A percentile compares a stretch with the other conserved stretches of the same genome.
Evolutionary conservation across 192 early-diverging fungal species (phyloP).

Genomic region (Backusella liffmaniae): DNA sequence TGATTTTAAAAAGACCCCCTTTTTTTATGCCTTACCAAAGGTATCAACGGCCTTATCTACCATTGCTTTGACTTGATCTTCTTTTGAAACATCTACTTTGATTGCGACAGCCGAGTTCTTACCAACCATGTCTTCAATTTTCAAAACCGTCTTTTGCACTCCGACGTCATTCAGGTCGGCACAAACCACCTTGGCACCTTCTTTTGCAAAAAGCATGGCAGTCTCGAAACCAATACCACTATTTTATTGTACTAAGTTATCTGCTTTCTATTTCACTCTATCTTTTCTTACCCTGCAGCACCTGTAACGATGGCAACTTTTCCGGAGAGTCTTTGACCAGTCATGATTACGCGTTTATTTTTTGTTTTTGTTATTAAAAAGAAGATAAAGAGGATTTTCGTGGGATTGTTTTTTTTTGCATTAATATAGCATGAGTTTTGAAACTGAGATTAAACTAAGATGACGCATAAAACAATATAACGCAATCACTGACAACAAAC

Average conservation of each 20-base stretch:
- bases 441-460: not conserved
- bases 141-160: slow-evolving; percentile 50
- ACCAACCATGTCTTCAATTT: slow-evolving; percentile 49
- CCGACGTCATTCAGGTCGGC: slow-evolving; percentile 74
- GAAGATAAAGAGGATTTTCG: not conserved
- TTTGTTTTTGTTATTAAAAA: not conserved
- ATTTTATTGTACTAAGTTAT: not conserved
- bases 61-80: slow-evolving; percentile 65
- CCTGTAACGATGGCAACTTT: slow-evolving; percentile 87
- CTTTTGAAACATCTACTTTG: slow-evolving; percentile 71
- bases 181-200: slow-evolving; percentile 76
- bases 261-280: not conserved
- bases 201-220: slow-evolving; percentile 68
- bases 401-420: not conserved
- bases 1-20: not conserved
- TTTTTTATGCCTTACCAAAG: slow-evolving; percentile 52
- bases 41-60: slow-evolving; percentile 62
- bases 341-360: slow-evolving; percentile 1
- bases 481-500: not conserved
- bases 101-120: slow-evolving; percentile 55
- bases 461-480: not conserved
- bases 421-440: not conserved
- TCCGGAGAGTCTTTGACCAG: slow-evolving; percentile 27
- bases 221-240: slow-evolving; percentile 84
- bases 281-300: slow-evolving; percentile 61